Evolutionary conservation across 768 basidiomycete genomes (phyloP).

Genomic region (Tricholoma sp.): DNA sequence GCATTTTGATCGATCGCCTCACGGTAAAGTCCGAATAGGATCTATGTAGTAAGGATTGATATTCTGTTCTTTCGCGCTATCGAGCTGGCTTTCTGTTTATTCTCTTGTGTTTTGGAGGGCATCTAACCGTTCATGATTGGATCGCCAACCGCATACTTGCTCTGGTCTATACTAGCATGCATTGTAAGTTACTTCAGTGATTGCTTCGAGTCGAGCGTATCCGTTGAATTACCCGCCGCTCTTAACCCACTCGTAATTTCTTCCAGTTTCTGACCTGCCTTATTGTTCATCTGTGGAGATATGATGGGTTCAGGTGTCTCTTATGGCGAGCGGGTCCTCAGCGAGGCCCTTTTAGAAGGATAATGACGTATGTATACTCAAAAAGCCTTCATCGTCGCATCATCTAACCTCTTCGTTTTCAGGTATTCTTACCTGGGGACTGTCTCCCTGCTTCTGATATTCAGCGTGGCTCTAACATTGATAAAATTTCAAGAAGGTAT

Average conservation of each 20-base stretch:
- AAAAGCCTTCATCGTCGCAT: constrained; percentile 2
- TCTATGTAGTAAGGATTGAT: background rate
- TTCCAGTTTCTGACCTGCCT: constrained; percentile 59
- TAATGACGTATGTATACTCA: constrained; percentile 70
- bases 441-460: constrained; percentile 60
- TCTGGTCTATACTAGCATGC: constrained; percentile 69
- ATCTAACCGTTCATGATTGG: constrained; percentile 51
- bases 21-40: background rate
- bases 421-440: constrained; percentile 79
- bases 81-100: constrained; percentile 3
- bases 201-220: constrained; percentile 44
- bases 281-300: constrained; percentile 72
- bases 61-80: background rate
- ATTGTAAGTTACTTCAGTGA: constrained; percentile 48
- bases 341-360: constrained; percentile 80
- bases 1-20: too few relatives aligned
- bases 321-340: constrained; percentile 72
- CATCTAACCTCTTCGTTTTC: constrained; percentile 8
- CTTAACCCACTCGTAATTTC: background rate
- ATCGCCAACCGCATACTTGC: constrained; percentile 67
- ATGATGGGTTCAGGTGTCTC: constrained; percentile 72
- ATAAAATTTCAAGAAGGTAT: constrained; percentile 74
- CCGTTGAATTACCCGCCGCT: constrained; percentile 3
- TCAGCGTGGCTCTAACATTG: constrained; percentile 53
- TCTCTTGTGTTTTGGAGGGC: background rate